These are phyloP conservation scores for Diplodia sapinea DNA, from an alignment of 2,329 filamentous ascomycete species.

Conservation along the genomic window DNA sequence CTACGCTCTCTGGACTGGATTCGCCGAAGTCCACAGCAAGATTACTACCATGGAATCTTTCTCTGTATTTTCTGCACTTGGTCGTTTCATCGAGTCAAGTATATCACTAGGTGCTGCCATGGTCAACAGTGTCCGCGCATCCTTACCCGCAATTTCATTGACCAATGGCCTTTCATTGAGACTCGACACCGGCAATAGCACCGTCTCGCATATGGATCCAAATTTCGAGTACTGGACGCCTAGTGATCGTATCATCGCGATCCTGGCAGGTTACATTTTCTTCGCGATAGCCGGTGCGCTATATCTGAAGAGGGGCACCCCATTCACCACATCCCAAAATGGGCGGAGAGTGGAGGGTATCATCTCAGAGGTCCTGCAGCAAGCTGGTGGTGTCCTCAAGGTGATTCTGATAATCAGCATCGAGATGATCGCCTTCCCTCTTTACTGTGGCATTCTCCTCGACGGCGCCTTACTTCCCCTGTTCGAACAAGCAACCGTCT, in stretches of 20 bases:
- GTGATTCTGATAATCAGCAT: slow-evolving; percentile 98
- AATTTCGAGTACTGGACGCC: slow-evolving; percentile 52
- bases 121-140: slow-evolving; percentile 17
- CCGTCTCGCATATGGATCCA: slow-evolving; percentile 44
- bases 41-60: slow-evolving; percentile 21
- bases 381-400: slow-evolving; percentile 96
- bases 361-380: slow-evolving; percentile 81
- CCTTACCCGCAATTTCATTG: slow-evolving; percentile 32
- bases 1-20: neutral
- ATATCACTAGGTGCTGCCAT: neutral
- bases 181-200: slow-evolving; percentile 40
- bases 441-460: slow-evolving; percentile 92
- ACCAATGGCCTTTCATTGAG: slow-evolving; percentile 48
- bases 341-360: slow-evolving; percentile 70
- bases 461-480: slow-evolving; percentile 88
- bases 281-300: slow-evolving; percentile 75
- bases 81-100: slow-evolving; percentile 3
- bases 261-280: slow-evolving; percentile 79
- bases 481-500: slow-evolving; percentile 80
- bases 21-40: neutral
- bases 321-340: slow-evolving; percentile 65
- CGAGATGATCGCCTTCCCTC: slow-evolving; percentile 95
- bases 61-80: slow-evolving; percentile 19
- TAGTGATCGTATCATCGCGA: slow-evolving; percentile 70
- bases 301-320: slow-evolving; percentile 76